phyloP scores from a whole-genome alignment of 257 asterid genomes.

The Solanum bulbocastanum region DNA sequence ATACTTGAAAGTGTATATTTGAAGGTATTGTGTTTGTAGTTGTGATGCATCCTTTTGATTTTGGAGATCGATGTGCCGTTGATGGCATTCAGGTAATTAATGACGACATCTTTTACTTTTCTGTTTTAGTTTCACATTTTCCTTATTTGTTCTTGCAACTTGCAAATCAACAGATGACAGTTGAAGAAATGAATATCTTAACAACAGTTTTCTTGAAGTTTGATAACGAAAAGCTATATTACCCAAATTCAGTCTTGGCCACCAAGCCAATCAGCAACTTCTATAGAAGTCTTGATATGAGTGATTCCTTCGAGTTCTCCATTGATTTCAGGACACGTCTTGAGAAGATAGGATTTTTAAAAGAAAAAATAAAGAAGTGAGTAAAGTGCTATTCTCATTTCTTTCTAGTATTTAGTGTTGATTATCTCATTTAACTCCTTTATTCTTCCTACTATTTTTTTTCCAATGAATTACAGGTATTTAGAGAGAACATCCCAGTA shows the following conservation, averaged over 20 bases:
- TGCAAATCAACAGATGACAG: conserved; percentile 46
- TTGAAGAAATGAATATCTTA: conserved; percentile 85
- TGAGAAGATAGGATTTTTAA: conserved; percentile 60
- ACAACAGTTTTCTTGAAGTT: conserved; percentile 53
- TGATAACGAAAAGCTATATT: conserved; percentile 60
- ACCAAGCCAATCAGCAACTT: conserved; percentile 75
- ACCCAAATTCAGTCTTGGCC: conserved; percentile 73
- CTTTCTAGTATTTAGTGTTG: neutral
- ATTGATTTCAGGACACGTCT: conserved; percentile 63
- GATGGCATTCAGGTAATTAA: conserved; percentile 67
- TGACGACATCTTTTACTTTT: neutral
- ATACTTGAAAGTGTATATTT: conserved; percentile 79
- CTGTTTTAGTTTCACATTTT: neutral
- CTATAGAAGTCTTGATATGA: conserved; percentile 91
- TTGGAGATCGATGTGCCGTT: conserved; percentile 76
- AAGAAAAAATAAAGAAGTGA: conserved; percentile 56
- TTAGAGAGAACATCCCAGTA: conserved; percentile 47
- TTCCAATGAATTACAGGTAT: conserved; percentile 18
- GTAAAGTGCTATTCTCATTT: neutral
- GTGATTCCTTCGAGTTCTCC: conserved; percentile 61
- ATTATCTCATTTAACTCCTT: conserved; percentile 1
- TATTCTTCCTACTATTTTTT: neutral
- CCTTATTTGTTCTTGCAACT: neutral
- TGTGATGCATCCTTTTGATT: conserved; percentile 88
- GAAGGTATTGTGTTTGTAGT: conserved; percentile 73